Percentiles rank a stretch among this genome's conserved stretches.
These are phyloP conservation scores for Chimonanthus salicifolius DNA, from an alignment of 164 flowering plant species.

Conservation along the genomic window DNA sequence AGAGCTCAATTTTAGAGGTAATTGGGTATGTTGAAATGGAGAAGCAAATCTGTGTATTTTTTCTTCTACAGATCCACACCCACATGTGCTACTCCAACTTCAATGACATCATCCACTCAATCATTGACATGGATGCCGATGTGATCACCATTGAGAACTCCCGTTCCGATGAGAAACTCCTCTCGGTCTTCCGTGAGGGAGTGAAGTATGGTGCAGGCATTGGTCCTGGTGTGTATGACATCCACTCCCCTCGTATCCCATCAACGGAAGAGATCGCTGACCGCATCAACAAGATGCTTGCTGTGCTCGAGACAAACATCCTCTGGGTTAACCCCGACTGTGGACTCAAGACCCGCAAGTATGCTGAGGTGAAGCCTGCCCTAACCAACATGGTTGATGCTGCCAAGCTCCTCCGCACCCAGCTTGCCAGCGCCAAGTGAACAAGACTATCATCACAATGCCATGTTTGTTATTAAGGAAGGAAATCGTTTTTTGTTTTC, in stretches of 20 bases:
- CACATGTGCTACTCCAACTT: conserved; percentile 90
- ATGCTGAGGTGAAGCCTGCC: conserved; percentile 83
- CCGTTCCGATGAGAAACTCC: conserved; percentile 89
- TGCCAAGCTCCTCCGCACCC: conserved; percentile 69
- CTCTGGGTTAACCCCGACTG: conserved; percentile 98
- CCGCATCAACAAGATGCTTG: conserved; percentile 91
- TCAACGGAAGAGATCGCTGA: conserved; percentile 84
- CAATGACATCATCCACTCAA: conserved; percentile 68
- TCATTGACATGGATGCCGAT: conserved; percentile 87
- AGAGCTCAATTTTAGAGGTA: not conserved
- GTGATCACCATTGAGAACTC: conserved; percentile 98
- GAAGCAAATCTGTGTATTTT: not conserved
- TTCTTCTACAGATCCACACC: conserved; percentile 57
- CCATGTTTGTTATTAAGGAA: not conserved
- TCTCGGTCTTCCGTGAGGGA: conserved; percentile 95
- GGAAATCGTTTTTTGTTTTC: not conserved
- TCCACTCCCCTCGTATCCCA: conserved; percentile 95
- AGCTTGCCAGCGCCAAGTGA: conserved; percentile 81
- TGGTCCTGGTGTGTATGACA: conserved; percentile 95
- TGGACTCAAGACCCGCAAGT: conserved; percentile 95
- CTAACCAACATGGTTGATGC: conserved; percentile 80
- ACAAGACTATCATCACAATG: not conserved
- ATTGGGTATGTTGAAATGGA: not conserved
- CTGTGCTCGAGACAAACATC: conserved; percentile 83
- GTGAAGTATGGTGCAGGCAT: conserved; percentile 93